Evolutionary conservation across 179 eudicot species (phyloP).

Genomic region (Beta macrorhiza): DNA sequence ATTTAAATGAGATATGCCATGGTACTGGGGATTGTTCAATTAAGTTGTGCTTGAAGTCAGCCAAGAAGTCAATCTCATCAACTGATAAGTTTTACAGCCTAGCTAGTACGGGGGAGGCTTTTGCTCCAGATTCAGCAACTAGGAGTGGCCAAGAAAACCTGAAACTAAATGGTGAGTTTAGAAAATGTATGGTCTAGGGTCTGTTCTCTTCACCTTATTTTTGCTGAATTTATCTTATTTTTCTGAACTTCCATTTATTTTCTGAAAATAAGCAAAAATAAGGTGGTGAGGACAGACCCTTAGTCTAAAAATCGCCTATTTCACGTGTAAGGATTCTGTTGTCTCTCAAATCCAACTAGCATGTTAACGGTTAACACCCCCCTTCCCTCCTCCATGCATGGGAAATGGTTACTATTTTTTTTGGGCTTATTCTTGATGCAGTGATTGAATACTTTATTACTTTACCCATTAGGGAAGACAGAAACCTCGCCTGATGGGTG

Average conservation of each 20-base stretch:
- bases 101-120: slow-evolving; percentile 30
- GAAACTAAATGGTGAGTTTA: slow-evolving; percentile 35
- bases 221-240: no score
- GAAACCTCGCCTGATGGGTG: neutral
- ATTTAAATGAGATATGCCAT: slow-evolving; percentile 41
- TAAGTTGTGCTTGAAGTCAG: slow-evolving; percentile 31
- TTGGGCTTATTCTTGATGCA: neutral
- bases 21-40: slow-evolving; percentile 22
- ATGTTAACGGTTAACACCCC: no score
- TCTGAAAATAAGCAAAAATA: no score
- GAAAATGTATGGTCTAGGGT: neutral
- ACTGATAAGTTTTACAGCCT: slow-evolving; percentile 32
- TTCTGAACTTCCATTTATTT: no score
- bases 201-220: no score
- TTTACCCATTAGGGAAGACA: neutral
- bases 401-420: neutral
- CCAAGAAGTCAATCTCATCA: slow-evolving; percentile 26
- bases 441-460: neutral
- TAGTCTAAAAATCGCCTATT: neutral
- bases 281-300: no score
- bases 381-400: neutral
- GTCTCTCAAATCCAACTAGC: neutral
- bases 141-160: slow-evolving; percentile 32
- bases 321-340: neutral
- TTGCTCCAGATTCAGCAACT: slow-evolving; percentile 26